Conservation (phyloP, 2,329 filamentous ascomycete genomes). For the Trichoderma semiorbis region DNA sequence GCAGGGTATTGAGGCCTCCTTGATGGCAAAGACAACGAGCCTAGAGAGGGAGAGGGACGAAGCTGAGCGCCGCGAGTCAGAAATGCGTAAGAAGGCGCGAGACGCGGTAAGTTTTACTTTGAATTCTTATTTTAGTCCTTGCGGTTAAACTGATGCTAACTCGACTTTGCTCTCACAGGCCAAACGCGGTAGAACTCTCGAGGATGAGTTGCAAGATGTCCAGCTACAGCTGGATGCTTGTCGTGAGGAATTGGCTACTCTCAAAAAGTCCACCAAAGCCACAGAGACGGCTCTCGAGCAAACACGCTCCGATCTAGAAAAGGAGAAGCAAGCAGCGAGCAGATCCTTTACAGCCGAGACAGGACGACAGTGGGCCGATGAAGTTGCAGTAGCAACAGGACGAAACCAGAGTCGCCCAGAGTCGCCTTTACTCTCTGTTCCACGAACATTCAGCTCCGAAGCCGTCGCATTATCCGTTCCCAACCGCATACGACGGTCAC, state of each 20-base stretch:
- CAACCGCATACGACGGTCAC: slow-evolving; percentile 32
- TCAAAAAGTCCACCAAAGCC: slow-evolving; percentile 64
- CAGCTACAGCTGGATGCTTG: slow-evolving; percentile 61
- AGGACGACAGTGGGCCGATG: slow-evolving; percentile 52
- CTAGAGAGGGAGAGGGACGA: slow-evolving; percentile 93
- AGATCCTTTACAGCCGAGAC: slow-evolving; percentile 36
- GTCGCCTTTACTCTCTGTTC: slow-evolving; percentile 50
- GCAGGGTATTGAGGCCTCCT: slow-evolving; percentile 88
- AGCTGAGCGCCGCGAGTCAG: slow-evolving; percentile 73
- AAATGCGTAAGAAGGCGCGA: slow-evolving; percentile 83
- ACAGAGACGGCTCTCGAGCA: slow-evolving; percentile 63
- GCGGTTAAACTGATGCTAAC: neutral
- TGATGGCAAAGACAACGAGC: slow-evolving; percentile 70
- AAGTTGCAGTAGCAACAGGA: slow-evolving; percentile 40
- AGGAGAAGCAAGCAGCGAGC: slow-evolving; percentile 37
- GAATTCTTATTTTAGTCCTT: neutral
- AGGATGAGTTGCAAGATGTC: slow-evolving; percentile 77
- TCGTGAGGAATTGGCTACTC: slow-evolving; percentile 55
- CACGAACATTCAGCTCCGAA: slow-evolving; percentile 54
- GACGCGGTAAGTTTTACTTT: slow-evolving; percentile 63
- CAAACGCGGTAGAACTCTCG: slow-evolving; percentile 59
- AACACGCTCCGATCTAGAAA: slow-evolving; percentile 48
- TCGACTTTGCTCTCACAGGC: slow-evolving; percentile 46
- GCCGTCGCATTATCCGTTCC: slow-evolving; percentile 45
- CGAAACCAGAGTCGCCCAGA: slow-evolving; percentile 51